A percentile compares a stretch with the other conserved stretches of the same genome.
Evolutionary conservation across 139 green algal genomes (phyloP).

Genomic region (Chlamydomonas sp.): DNA sequence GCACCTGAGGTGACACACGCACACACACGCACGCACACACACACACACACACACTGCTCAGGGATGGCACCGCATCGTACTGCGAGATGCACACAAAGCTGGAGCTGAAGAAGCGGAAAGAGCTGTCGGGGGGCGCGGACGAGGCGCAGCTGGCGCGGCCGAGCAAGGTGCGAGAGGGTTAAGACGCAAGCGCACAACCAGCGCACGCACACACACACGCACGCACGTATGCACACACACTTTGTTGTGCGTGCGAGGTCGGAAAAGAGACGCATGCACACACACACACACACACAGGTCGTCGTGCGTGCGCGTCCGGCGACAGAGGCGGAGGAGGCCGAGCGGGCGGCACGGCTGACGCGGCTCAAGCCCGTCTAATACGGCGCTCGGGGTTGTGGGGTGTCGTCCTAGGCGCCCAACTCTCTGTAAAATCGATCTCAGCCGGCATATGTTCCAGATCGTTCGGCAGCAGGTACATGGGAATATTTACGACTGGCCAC

Average conservation of each 20-base stretch:
- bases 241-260: neutral
- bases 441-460: too few relatives aligned
- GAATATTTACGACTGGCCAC: too few relatives aligned
- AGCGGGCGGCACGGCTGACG: neutral
- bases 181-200: too few relatives aligned
- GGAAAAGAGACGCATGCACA: neutral
- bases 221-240: neutral
- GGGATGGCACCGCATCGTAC: constrained; percentile 15
- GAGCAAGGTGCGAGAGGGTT: constrained; percentile 16
- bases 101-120: constrained; percentile 14
- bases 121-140: constrained; percentile 3
- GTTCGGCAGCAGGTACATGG: too few relatives aligned
- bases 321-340: constrained; percentile 1
- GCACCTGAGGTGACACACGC: neutral
- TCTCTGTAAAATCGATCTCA: too few relatives aligned
- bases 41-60: constrained; percentile 7
- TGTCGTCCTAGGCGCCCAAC: too few relatives aligned
- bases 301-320: neutral
- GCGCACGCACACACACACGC: neutral
- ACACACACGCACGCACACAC: neutral
- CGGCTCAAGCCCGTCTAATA: constrained; percentile 1
- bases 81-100: constrained; percentile 11
- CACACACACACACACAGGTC: neutral
- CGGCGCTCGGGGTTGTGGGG: too few relatives aligned
- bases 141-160: constrained; percentile 6